phyloP scores from a whole-genome alignment of 768 basidiomycete genomes.

The Naganishia randhawae region DNA sequence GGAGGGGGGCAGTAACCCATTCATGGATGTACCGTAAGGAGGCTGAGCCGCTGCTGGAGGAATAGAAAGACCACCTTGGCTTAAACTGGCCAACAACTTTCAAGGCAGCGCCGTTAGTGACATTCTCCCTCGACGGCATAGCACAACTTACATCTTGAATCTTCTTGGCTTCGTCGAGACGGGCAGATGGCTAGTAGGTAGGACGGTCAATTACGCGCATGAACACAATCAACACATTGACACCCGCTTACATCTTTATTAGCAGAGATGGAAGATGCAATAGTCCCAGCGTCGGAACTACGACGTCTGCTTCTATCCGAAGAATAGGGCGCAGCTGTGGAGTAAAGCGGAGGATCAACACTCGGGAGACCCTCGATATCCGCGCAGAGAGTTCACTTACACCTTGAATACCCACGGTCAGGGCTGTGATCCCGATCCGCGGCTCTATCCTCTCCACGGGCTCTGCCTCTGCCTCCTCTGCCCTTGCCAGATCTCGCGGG shows the following conservation, averaged over 20 bases:
- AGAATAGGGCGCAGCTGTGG: slow-evolving; percentile 8
- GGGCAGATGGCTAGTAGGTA: neutral
- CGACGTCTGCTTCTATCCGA: slow-evolving; percentile 19
- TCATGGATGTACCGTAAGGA: neutral
- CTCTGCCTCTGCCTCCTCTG: slow-evolving; percentile 42
- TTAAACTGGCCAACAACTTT: slow-evolving; percentile 12
- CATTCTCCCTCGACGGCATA: too few species aligned
- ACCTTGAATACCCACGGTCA: slow-evolving; percentile 6
- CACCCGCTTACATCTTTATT: slow-evolving; percentile 8
- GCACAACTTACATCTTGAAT: slow-evolving; percentile 25
- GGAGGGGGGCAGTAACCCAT: neutral
- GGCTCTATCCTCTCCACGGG: slow-evolving; percentile 50
- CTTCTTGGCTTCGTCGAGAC: slow-evolving; percentile 26
- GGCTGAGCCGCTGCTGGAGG: neutral
- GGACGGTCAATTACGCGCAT: neutral
- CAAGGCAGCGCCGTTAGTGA: neutral
- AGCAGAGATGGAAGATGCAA: neutral
- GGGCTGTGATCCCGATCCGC: slow-evolving; percentile 5
- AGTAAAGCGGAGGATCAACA: neutral
- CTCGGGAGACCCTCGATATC: neutral
- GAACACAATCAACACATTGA: neutral
- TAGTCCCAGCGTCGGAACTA: slow-evolving; percentile 3
- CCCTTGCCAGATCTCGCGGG: slow-evolving; percentile 10
- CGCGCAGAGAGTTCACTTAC: neutral
- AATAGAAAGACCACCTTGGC: slow-evolving; percentile 1